Evolutionary conservation across 2,329 filamentous ascomycete genomes (phyloP).

Genomic region (Pseudogymnoascus sp.): DNA sequence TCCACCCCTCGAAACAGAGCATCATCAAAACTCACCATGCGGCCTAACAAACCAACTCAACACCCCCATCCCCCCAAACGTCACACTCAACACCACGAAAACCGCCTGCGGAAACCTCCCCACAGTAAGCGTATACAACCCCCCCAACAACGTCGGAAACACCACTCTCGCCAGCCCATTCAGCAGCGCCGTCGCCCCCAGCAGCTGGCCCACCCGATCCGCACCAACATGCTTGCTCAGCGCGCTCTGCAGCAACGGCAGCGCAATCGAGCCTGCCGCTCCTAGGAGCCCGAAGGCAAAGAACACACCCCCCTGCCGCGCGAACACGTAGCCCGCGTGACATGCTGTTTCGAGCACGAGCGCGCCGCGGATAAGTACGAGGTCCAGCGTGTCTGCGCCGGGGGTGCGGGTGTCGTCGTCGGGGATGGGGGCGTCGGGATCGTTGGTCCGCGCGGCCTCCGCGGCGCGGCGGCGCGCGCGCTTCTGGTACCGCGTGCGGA

Average conservation of each 20-base stretch:
- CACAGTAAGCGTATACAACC: conserved; percentile 77
- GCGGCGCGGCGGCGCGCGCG: conserved; percentile 48
- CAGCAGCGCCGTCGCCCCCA: conserved; percentile 78
- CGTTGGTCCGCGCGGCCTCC: conserved; percentile 56
- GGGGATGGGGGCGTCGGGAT: conserved; percentile 52
- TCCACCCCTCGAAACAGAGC: not conserved
- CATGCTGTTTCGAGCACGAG: conserved; percentile 71
- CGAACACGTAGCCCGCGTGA: conserved; percentile 64
- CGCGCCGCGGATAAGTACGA: conserved; percentile 65
- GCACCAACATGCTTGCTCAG: conserved; percentile 86
- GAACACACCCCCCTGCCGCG: conserved; percentile 55
- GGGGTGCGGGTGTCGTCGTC: conserved; percentile 17
- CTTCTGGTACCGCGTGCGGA: conserved; percentile 41
- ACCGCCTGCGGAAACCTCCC: conserved; percentile 70
- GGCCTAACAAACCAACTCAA: conserved; percentile 65
- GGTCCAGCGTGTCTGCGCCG: conserved; percentile 71
- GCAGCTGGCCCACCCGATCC: conserved; percentile 73
- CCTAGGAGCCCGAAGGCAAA: conserved; percentile 63
- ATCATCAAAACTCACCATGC: conserved; percentile 51
- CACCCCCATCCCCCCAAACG: conserved; percentile 59
- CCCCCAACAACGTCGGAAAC: conserved; percentile 74
- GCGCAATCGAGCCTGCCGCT: conserved; percentile 73
- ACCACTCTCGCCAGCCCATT: conserved; percentile 75
- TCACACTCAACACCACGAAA: conserved; percentile 62
- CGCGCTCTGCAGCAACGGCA: conserved; percentile 73